These are phyloP conservation scores for Aspergillus ostianus DNA, from an alignment of 495 filamentous ascomycete genomes.

Conservation along the genomic window DNA sequence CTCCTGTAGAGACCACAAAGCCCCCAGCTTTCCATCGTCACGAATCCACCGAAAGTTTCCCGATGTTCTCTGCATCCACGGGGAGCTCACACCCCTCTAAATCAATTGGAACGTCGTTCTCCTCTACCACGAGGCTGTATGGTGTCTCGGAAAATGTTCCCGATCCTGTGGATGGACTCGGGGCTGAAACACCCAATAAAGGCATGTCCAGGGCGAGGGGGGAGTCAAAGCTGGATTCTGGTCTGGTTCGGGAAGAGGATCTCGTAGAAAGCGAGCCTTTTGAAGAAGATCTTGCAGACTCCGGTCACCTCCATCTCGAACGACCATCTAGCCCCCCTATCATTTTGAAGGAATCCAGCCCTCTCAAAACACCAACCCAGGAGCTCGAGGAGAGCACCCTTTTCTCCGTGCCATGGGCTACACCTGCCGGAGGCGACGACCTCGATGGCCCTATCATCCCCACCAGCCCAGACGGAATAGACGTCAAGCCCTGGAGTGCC, in stretches of 20 bases:
- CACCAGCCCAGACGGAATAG: conserved; percentile 28
- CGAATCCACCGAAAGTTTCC: conserved; percentile 78
- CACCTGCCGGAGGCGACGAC: conserved; percentile 21
- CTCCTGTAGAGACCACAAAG: conserved; percentile 31
- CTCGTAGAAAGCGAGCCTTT: conserved; percentile 21
- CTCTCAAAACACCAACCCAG: conserved; percentile 20
- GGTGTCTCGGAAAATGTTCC: conserved; percentile 15
- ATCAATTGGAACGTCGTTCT: conserved; percentile 44
- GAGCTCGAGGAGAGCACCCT: neutral
- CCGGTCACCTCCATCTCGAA: conserved; percentile 33
- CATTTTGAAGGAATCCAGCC: conserved; percentile 38
- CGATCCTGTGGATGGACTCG: neutral
- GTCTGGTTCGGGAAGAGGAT: conserved; percentile 20
- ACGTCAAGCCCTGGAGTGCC: conserved; percentile 49
- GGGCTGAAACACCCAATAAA: conserved; percentile 15
- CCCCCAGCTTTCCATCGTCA: conserved; percentile 53
- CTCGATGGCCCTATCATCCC: conserved; percentile 31
- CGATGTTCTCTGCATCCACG: conserved; percentile 78
- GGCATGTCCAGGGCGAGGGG: conserved; percentile 13
- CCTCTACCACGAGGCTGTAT: conserved; percentile 28
- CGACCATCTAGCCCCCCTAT: conserved; percentile 43
- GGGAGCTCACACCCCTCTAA: conserved; percentile 54
- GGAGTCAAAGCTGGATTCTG: conserved; percentile 26
- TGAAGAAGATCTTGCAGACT: conserved; percentile 24
- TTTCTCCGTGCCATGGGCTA: conserved; percentile 9